These are phyloP conservation scores for Xanthoconium stramineum DNA, from an alignment of 768 basidiomycete species.

Conservation along the genomic window DNA sequence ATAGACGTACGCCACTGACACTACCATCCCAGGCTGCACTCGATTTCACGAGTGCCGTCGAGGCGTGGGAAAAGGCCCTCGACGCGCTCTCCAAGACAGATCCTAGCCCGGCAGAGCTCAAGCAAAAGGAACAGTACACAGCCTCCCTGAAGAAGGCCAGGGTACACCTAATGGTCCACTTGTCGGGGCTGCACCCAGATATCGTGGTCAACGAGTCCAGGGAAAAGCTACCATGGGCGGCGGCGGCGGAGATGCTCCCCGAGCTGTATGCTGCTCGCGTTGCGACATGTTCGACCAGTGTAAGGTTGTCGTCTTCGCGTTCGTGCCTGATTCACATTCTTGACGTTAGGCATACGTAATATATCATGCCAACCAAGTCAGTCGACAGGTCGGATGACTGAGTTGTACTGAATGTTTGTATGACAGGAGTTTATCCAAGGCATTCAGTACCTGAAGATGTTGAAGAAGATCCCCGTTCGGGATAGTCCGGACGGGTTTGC, in stretches of 20 bases:
- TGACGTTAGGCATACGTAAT: background rate
- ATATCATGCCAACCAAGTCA: background rate
- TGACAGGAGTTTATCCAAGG: background rate
- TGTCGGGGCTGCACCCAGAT: background rate
- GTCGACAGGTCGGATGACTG: background rate
- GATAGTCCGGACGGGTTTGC: background rate
- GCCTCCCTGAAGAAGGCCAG: background rate
- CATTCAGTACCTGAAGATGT: background rate
- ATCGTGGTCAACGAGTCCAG: background rate
- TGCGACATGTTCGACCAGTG: background rate
- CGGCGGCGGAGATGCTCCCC: constrained; percentile 2
- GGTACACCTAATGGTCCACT: background rate
- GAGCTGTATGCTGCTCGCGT: background rate
- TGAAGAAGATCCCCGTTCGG: background rate
- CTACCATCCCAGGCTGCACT: background rate
- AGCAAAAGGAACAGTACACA: background rate
- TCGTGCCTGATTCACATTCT: background rate
- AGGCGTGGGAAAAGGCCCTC: background rate
- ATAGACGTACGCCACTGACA: background rate
- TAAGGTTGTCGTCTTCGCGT: background rate
- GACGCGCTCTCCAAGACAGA: background rate
- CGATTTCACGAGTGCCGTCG: background rate
- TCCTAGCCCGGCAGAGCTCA: background rate
- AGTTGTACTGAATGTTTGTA: background rate
- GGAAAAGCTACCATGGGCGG: background rate